Base-by-base conservation (phyloP, 306 rosid species). In the Vigna hirtella region DNA sequence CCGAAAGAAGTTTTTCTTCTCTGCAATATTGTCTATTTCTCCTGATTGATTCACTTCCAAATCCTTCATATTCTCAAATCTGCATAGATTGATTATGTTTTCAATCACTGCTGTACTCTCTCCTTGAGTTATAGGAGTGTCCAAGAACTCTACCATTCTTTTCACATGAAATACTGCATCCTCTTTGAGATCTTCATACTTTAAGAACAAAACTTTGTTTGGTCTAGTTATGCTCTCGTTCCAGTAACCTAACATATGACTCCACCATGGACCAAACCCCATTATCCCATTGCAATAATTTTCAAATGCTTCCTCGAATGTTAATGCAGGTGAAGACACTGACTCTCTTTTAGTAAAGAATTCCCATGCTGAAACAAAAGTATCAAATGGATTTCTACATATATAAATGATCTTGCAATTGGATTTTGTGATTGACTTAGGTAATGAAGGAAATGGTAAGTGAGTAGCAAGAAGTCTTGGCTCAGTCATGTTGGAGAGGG, bases 231-330 rank as follows among this genome's bases (percentile, higher is more conserved):
- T 34, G 2, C 69, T 63, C 28, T 63, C 69, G 0, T 63, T 63
- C 69, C 69, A 63, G 1, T 63, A 63, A 63, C 69, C 69, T 13
- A 63, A 16, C 69, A 63, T 63, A 0, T 63, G 69, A 13, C 17
- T 34, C 69, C 47, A 63, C n/a, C 17, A 13, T 4, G 53, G 53
- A 48, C 53, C 53, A 48, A 14, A 48, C 7, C 7, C n/a, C 6
- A 49, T 6, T 49, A 49, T 15, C 2, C 55, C 55, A 4, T 49
- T 16, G 55, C 55, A 49, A 16, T 14, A 49, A 9, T 4, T 49
- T 15, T 49, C 20, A 16, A 49, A 49, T 1, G 55, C 55, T 49
- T 49, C 55, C 9, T 49, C 55, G 2, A 49, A 17, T 4, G 55
- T 49, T 1, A 49, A 49, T 15, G 8, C 1, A 49, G 18, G 18